A percentile compares a stretch with the other conserved stretches of the same genome.
phyloP scores from a whole-genome alignment of 495 filamentous ascomycete species.

The Rostrohypoxylon terebratum region DNA sequence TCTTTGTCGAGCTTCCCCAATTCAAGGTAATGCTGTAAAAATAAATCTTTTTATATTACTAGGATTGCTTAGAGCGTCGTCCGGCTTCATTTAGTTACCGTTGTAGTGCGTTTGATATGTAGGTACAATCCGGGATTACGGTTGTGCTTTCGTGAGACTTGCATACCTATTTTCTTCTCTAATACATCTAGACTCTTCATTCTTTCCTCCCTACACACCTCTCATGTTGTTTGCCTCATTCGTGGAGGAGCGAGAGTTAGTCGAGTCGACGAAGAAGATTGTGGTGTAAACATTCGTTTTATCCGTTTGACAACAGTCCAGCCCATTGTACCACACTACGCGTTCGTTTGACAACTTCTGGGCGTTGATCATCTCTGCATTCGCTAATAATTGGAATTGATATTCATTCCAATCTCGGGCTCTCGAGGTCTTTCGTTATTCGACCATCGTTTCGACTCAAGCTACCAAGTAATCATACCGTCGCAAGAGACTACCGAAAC shows the following conservation, averaged over 20 bases:
- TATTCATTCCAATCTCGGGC: constrained; percentile 27
- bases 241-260: constrained; percentile 21
- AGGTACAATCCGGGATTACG: constrained; percentile 36
- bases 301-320: constrained; percentile 26
- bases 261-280: constrained; percentile 27
- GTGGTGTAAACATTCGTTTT: constrained; percentile 36
- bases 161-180: constrained; percentile 29
- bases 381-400: constrained; percentile 23
- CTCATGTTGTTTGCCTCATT: constrained; percentile 16
- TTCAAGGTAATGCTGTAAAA: constrained; percentile 46
- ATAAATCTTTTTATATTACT: constrained; percentile 30
- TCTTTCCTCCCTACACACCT: constrained; percentile 24
- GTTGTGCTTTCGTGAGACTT: constrained; percentile 32
- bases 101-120: constrained; percentile 47
- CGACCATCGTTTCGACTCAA: constrained; percentile 25
- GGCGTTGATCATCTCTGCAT: constrained; percentile 24
- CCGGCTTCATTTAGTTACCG: constrained; percentile 39
- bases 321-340: constrained; percentile 16
- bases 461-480: constrained; percentile 3
- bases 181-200: constrained; percentile 33
- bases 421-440: constrained; percentile 13
- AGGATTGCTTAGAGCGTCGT: constrained; percentile 27
- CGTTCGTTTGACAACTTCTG: constrained; percentile 41
- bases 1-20: constrained; percentile 31
- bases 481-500: neutral